phyloP scores from a whole-genome alignment of 768 basidiomycete genomes.

The Mycena latifolia region DNA sequence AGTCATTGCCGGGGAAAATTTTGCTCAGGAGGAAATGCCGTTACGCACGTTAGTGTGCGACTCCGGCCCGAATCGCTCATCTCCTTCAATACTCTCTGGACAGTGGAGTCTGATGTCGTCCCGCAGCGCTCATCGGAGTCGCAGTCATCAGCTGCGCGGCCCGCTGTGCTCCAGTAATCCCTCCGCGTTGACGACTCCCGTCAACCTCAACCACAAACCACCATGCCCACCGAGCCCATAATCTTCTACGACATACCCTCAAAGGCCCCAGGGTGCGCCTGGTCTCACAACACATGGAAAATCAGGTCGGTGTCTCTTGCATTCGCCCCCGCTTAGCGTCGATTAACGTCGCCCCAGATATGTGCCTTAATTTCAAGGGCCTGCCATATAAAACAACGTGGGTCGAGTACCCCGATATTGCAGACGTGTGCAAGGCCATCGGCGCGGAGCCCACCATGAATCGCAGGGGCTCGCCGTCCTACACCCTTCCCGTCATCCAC shows the following conservation, averaged over 20 bases:
- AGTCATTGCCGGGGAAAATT: too few species aligned
- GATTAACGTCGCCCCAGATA: conserved; percentile 42
- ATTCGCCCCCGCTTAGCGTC: too few species aligned
- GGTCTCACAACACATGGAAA: conserved; percentile 59
- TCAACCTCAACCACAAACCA: too few species aligned
- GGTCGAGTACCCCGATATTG: conserved; percentile 66
- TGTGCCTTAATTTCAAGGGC: conserved; percentile 48
- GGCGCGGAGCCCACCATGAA: conserved; percentile 47
- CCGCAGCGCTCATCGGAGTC: too few species aligned
- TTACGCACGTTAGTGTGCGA: too few species aligned
- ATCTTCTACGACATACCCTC: conserved; percentile 57
- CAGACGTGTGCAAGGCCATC: conserved; percentile 42
- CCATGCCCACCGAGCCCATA: conserved; percentile 46
- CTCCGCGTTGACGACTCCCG: too few species aligned
- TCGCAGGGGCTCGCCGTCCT: conserved; percentile 41
- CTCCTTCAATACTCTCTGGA: too few species aligned
- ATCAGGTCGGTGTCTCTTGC: conserved; percentile 48
- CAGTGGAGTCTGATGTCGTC: too few species aligned
- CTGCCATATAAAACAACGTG: conserved; percentile 59
- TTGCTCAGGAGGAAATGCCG: too few species aligned
- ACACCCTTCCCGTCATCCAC: conserved; percentile 61
- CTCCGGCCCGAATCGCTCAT: too few species aligned
- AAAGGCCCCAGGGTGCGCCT: conserved; percentile 42
- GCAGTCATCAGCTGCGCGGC: too few species aligned
- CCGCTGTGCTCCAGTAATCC: too few species aligned